Base-by-base conservation (phyloP, 2,329 filamentous ascomycete genomes). In the Coniosporium tulheliwenetii region DNA sequence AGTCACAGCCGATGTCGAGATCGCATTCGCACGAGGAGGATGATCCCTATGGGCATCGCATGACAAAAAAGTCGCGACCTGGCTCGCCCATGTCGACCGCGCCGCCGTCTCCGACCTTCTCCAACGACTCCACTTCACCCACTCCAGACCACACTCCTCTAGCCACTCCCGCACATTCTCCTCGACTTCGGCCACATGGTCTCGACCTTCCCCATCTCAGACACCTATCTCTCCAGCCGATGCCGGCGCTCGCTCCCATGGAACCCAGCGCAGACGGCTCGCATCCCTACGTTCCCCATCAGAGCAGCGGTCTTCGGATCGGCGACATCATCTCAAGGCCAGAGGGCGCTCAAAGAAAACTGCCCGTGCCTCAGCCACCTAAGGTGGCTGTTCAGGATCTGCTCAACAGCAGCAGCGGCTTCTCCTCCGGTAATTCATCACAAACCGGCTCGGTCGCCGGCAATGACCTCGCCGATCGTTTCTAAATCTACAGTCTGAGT, bases 111-210 rank as follows among this genome's bases (percentile, higher is more conserved):
- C 89, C 89, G 19, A 95, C 87, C 3, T 94, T 95, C 60, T 95
- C 89, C 2, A 86, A 95, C 63, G 86, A 94, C 61, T 95, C 89
- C 9, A 73, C 89, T 37, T 96, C 89, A 8, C 91, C 89, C 4
- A 98, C 89, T 1, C 91, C 89, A 9, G 89, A 96, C 55, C 87
- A 95, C 67, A 96, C 91, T n/a, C 89, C 89, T n/a, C 77, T 96
- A 42, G 89, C 87, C 26, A 98, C 89, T 5, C 89, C 89, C 4
- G 89, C 87, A 36, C 91, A 96, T 62, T 95, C 87, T 13, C 91
- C 91, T 39, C 84, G 91, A 36, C 71, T 98, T 50, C 75, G 87
- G 45, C 85, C 89, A 2, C 81, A 83, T 54, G 75, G 68, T 48
- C 69, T 71, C 42, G 67, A 68, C 48, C 70, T 96, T 41, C 89